Base-by-base conservation (phyloP, 441 rosid genomes). In the Dalechampia spathulata region DNA sequence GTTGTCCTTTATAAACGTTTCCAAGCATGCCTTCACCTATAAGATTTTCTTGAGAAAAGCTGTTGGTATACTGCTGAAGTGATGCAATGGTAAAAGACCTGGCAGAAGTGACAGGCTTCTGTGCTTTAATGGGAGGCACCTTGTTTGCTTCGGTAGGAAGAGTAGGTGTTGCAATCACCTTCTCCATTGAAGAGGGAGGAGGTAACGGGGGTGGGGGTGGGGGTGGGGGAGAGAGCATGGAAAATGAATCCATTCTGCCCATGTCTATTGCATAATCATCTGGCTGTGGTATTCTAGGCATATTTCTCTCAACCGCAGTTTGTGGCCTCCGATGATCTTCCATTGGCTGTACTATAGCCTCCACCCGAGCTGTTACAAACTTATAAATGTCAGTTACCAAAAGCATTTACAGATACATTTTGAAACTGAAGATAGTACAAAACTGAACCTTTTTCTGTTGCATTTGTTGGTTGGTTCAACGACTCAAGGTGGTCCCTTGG, bases 11-110 rank as follows among this genome's bases (percentile, higher is more conserved):
- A 56, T 87, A 94, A 66, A 94, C 96, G 70, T 64, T 84, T 49
- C 99, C 99, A 28, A 94, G 90, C 96, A 86, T 94, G 65, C 99
- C 99, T 4, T 71, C 68, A 63, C 96, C 98, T 30, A 94, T 71
- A 50, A 83, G 75, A 76, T 87, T 94, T 54, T 87, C 98, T 74
- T 78, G 94, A 68, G 96, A 81, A 78, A 94, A 94, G 84, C 99
- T 94, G 52, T 84, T 84, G 20, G 99, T 94, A 60, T 76, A 87
- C 64, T 86, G 98, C 65, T 94, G 99, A 80, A 94, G 99, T 46
- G 86, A 81, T 42, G 99, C 99, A 60, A 93, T 84, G 51, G 85
- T 83, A 60, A 79, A 92, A 63, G 81, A 75, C 76, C 72, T 84
- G 34, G 87, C 95, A 68, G 90, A 84, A 50, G 80, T 71, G 20